These are phyloP conservation scores for Fusarium mangiferae DNA, from an alignment of 2,329 filamentous ascomycete genomes.

Conservation along the genomic window DNA sequence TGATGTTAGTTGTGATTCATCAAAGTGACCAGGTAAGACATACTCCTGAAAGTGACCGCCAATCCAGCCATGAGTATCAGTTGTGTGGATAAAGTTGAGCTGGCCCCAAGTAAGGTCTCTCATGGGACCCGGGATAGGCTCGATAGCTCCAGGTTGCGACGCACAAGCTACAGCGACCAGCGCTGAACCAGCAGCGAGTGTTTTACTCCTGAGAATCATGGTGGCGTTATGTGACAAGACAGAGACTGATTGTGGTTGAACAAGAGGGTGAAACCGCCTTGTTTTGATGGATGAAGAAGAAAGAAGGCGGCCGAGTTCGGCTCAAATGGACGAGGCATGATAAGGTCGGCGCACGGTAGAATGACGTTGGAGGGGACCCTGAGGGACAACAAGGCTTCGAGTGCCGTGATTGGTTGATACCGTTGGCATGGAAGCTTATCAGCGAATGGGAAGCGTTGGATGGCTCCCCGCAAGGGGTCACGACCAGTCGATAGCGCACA, in stretches of 20 bases:
- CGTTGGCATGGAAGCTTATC: not conserved
- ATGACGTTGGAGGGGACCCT: conserved; percentile 37
- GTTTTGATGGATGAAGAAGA: conserved; percentile 16
- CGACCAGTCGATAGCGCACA: conserved; percentile 23
- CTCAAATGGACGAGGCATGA: conserved; percentile 25
- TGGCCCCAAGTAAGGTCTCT: conserved; percentile 91
- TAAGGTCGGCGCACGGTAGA: conserved; percentile 26
- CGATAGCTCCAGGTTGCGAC: conserved; percentile 82
- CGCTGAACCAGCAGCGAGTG: conserved; percentile 42
- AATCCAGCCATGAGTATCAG: conserved; percentile 96
- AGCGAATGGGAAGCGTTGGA: not conserved
- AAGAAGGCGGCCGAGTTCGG: conserved; percentile 22
- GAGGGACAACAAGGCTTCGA: not conserved
- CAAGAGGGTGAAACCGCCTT: conserved; percentile 10
- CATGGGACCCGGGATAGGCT: conserved; percentile 82
- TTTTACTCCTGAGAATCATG: conserved; percentile 43
- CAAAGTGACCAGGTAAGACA: conserved; percentile 30
- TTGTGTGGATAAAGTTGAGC: conserved; percentile 96
- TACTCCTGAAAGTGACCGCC: conserved; percentile 92
- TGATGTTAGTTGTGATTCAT: conserved; percentile 4
- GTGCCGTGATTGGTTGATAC: conserved; percentile 12
- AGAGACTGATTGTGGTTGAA: not conserved
- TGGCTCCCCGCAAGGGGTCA: conserved; percentile 29
- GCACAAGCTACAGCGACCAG: conserved; percentile 54
- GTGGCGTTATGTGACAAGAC: not conserved